Conservation (phyloP, 495 filamentous ascomycete species). For the Penicillium maclennaniae region DNA sequence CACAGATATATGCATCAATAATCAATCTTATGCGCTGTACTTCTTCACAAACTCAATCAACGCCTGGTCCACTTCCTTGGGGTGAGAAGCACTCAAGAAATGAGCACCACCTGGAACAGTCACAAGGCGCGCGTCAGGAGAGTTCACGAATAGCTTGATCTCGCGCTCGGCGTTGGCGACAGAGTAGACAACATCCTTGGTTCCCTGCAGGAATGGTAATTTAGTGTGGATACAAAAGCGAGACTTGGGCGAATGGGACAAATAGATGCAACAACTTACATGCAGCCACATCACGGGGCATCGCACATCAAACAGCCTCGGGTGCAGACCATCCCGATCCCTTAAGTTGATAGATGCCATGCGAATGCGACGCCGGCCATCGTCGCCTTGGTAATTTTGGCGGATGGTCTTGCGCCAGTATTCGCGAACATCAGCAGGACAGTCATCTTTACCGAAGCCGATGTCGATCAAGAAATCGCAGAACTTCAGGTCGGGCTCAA, state of each 20-base stretch:
- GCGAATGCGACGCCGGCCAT: slow-evolving; percentile 51
- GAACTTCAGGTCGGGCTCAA: slow-evolving; percentile 50
- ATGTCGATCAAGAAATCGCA: slow-evolving; percentile 53
- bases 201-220: slow-evolving; percentile 37
- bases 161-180: slow-evolving; percentile 48
- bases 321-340: slow-evolving; percentile 54
- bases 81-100: slow-evolving; percentile 50
- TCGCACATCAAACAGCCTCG: slow-evolving; percentile 49
- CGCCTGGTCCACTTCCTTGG: slow-evolving; percentile 8
- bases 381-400: slow-evolving; percentile 54
- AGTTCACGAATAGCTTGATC: slow-evolving; percentile 55
- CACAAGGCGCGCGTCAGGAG: slow-evolving; percentile 45
- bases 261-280: slow-evolving; percentile 28
- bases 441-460: slow-evolving; percentile 43
- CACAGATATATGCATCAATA: background rate
- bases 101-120: slow-evolving; percentile 52
- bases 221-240: background rate
- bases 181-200: slow-evolving; percentile 49
- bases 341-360: slow-evolving; percentile 56
- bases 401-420: slow-evolving; percentile 55
- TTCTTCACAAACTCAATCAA: slow-evolving; percentile 10
- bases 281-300: slow-evolving; percentile 65
- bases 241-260: background rate
- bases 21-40: background rate
- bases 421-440: slow-evolving; percentile 31